Evolutionary conservation across 805 yeast species (phyloP).

Genomic region (Cyberlindnera maclurae): DNA sequence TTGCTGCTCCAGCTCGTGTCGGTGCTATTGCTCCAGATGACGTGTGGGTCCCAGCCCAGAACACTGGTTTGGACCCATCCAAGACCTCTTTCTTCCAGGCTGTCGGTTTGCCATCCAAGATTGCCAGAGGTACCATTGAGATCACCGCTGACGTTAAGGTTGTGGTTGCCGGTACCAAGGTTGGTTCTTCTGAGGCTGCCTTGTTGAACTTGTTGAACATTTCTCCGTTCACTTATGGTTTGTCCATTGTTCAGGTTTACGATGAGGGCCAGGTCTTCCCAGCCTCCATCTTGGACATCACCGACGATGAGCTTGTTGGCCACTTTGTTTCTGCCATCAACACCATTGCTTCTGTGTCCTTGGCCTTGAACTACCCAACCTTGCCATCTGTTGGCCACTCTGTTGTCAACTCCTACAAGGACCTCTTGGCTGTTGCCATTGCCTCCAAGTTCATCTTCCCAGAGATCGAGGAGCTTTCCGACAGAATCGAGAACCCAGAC

Average conservation of each 20-base stretch:
- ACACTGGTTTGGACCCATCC: slow-evolving; percentile 99
- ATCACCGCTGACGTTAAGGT: slow-evolving; percentile 95
- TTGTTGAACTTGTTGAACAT: slow-evolving; percentile 98
- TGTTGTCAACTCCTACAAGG: slow-evolving; percentile 98
- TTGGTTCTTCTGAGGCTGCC: slow-evolving; percentile 99
- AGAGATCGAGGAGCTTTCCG: slow-evolving; percentile 98
- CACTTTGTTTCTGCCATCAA: slow-evolving; percentile 90
- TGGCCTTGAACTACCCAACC: slow-evolving; percentile 99
- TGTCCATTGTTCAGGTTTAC: slow-evolving; percentile 94
- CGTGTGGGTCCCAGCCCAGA: slow-evolving; percentile 97
- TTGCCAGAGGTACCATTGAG: slow-evolving; percentile 99
- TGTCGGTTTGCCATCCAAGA: slow-evolving; percentile 99
- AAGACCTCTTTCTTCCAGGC: slow-evolving; percentile 99
- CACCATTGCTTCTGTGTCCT: slow-evolving; percentile 92
- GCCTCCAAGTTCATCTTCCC: slow-evolving; percentile 99
- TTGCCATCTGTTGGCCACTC: slow-evolving; percentile 99
- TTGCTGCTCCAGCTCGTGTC: slow-evolving; percentile 99
- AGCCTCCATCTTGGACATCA: slow-evolving; percentile 92
- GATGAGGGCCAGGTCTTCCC: slow-evolving; percentile 99
- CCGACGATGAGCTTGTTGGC: slow-evolving; percentile 90
- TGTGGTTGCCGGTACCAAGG: slow-evolving; percentile 77
- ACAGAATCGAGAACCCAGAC: slow-evolving; percentile 99
- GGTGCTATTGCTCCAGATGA: slow-evolving; percentile 99
- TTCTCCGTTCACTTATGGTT: slow-evolving; percentile 99
- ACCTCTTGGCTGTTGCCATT: slow-evolving; percentile 93